A percentile compares a stretch with the other conserved stretches of the same genome.
phyloP scores from a whole-genome alignment of 257 asterid genomes.

The Nicotiana obtusifolia region DNA sequence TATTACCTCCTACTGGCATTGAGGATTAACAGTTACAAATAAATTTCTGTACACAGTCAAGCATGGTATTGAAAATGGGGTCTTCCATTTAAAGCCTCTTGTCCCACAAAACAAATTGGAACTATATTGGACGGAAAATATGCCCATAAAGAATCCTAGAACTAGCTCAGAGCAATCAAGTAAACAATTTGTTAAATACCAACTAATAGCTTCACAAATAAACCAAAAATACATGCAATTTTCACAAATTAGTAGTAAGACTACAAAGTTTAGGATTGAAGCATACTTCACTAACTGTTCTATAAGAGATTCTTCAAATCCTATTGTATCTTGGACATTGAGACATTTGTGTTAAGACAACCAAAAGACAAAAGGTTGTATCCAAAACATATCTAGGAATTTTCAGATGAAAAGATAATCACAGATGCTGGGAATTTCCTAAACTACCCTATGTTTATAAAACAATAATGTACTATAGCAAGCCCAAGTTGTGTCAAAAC shows the following conservation, averaged over 20 bases:
- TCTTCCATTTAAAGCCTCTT: not conserved
- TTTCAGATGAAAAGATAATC: not conserved
- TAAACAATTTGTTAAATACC: not conserved
- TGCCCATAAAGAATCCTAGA: not conserved
- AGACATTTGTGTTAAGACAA: not conserved
- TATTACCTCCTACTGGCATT: not conserved
- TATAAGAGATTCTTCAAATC: no score
- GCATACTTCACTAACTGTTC: no score
- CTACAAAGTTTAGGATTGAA: not conserved
- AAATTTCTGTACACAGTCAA: not conserved
- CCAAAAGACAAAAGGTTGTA: not conserved
- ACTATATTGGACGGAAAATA: not conserved
- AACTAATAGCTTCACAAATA: not conserved
- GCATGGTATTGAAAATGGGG: not conserved
- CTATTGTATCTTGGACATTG: no score
- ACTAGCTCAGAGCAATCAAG: not conserved
- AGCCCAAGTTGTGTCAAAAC: not conserved
- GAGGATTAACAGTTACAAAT: not conserved
- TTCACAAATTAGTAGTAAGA: not conserved
- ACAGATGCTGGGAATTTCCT: not conserved
- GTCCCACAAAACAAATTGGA: not conserved
- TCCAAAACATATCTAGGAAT: not conserved
- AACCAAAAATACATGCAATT: not conserved
- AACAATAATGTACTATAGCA: not conserved
- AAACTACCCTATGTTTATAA: not conserved